phyloP scores from a whole-genome alignment of 768 basidiomycete species.

The Amanita pseudoporphyria region DNA sequence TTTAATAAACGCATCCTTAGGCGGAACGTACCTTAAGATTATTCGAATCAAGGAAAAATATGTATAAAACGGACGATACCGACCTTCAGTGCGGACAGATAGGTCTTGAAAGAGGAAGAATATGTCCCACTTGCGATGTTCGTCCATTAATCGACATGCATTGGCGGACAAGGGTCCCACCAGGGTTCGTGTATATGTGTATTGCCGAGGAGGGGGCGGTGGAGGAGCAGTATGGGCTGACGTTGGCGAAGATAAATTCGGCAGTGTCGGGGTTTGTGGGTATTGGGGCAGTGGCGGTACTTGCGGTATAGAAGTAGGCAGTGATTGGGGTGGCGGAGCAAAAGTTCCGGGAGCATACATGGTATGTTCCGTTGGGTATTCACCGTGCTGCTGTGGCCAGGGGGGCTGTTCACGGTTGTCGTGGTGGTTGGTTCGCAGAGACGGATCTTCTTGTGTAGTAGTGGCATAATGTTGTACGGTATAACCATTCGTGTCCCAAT shows the following conservation, averaged over 20 bases:
- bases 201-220: slow-evolving; percentile 20
- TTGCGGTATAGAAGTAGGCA: not conserved
- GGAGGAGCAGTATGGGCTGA: slow-evolving; percentile 27
- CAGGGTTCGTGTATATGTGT: slow-evolving; percentile 77
- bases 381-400: slow-evolving; percentile 19
- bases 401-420: slow-evolving; percentile 28
- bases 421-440: slow-evolving; percentile 26
- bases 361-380: slow-evolving; percentile 16
- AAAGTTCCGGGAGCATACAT: slow-evolving; percentile 19
- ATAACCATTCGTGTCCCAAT: slow-evolving; percentile 33
- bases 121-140: slow-evolving; percentile 77
- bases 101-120: slow-evolving; percentile 96
- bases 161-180: slow-evolving; percentile 86
- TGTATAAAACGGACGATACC: slow-evolving; percentile 9
- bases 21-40: slow-evolving; percentile 63
- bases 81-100: slow-evolving; percentile 88
- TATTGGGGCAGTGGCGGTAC: slow-evolving; percentile 7
- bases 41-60: slow-evolving; percentile 8
- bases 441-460: slow-evolving; percentile 28
- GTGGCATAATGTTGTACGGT: slow-evolving; percentile 23
- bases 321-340: not conserved
- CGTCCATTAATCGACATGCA: slow-evolving; percentile 76
- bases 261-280: slow-evolving; percentile 23
- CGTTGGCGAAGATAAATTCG: slow-evolving; percentile 21
- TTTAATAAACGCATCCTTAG: slow-evolving; percentile 84